These are phyloP conservation scores for Fusarium dlaminii DNA, from an alignment of 2,329 filamentous ascomycete species.

Conservation along the genomic window DNA sequence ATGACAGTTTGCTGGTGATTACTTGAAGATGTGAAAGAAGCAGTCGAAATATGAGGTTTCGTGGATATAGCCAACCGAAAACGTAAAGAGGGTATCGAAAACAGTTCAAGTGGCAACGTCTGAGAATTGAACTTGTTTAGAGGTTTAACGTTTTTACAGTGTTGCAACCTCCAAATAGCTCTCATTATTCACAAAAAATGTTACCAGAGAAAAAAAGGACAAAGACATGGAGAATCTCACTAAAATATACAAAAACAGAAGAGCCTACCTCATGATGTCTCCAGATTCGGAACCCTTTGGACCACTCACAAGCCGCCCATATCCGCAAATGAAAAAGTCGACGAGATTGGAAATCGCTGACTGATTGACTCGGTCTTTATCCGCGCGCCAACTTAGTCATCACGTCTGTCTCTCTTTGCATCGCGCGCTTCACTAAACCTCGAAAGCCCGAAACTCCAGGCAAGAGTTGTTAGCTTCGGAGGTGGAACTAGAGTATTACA, in stretches of 20 bases:
- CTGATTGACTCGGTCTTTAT: conserved; percentile 22
- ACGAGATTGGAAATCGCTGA: conserved; percentile 36
- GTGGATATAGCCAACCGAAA: background rate
- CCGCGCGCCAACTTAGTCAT: conserved; percentile 42
- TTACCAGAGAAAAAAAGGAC: background rate
- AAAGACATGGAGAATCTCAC: background rate
- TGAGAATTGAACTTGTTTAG: conserved; percentile 1
- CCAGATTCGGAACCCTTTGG: conserved; percentile 1
- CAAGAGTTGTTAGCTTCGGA: background rate
- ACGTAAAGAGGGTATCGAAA: background rate
- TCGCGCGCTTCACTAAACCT: background rate
- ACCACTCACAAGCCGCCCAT: conserved; percentile 29
- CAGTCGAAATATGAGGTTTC: background rate
- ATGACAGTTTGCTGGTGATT: conserved; percentile 21
- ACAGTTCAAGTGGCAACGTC: background rate
- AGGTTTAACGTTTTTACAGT: background rate
- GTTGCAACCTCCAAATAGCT: conserved; percentile 5
- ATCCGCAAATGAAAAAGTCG: conserved; percentile 5
- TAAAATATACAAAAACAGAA: conserved; percentile 9
- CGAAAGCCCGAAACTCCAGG: background rate
- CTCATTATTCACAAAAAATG: conserved; percentile 22
- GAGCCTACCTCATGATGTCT: conserved; percentile 24
- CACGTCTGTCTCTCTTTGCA: background rate
- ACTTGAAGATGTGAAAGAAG: background rate
- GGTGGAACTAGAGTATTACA: no score